Percentiles rank a stretch among this genome's conserved stretches.
These are phyloP conservation scores for Juncus inflexus DNA, from an alignment of 176 grass and related monocot genomes.

Conservation along the genomic window DNA sequence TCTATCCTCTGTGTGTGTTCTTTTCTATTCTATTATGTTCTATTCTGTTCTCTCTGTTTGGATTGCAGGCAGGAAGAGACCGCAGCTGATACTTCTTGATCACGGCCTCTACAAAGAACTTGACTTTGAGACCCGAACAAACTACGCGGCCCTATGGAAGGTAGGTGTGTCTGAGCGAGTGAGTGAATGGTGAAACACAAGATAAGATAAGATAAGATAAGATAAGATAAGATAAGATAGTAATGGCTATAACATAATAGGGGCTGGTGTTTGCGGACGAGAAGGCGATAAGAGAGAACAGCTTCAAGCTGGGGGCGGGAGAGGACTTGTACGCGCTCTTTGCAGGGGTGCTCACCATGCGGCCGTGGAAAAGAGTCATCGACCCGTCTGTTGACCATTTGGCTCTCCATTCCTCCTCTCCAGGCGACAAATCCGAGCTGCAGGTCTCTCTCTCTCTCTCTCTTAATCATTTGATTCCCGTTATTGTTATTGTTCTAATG, in stretches of 20 bases:
- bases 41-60: conserved; percentile 1
- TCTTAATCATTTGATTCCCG: not conserved
- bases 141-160: conserved; percentile 97
- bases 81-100: conserved; percentile 88
- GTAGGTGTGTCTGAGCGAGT: conserved; percentile 22
- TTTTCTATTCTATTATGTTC: too few species aligned
- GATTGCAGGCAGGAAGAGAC: conserved; percentile 59
- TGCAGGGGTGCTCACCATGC: conserved; percentile 92
- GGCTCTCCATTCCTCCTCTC: conserved; percentile 36
- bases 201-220: not conserved
- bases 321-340: conserved; percentile 77
- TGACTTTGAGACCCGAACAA: conserved; percentile 68
- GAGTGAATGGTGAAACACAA: conserved; percentile 7
- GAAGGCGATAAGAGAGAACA: conserved; percentile 72
- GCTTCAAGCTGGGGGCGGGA: conserved; percentile 81
- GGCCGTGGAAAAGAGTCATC: conserved; percentile 83
- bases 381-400: conserved; percentile 83
- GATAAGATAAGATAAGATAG: too few species aligned
- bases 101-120: conserved; percentile 98
- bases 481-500: too few species aligned
- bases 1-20: not conserved
- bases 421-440: conserved; percentile 56
- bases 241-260: conserved; percentile 36
- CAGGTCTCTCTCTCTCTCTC: conserved; percentile 43
- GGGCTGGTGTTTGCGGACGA: conserved; percentile 65